Percentiles rank a stretch among this genome's conserved stretches.
Evolutionary conservation across 2,329 filamentous ascomycete genomes (phyloP).

Genomic region (Claviceps humidiphila): DNA sequence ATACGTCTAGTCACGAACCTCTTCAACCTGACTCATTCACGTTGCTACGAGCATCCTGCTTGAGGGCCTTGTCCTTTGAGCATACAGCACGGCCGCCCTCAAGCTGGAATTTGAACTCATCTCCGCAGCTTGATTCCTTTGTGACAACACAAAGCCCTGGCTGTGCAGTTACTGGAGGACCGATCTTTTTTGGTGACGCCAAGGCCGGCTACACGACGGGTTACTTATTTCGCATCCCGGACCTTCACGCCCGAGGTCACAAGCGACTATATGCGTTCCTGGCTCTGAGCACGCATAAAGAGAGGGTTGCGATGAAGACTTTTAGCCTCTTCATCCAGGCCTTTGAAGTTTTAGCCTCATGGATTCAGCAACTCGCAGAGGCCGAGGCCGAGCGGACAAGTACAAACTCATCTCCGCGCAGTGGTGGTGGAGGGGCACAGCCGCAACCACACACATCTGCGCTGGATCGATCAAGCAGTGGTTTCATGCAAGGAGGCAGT

Average conservation of each 20-base stretch:
- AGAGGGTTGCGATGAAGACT: slow-evolving; percentile 51
- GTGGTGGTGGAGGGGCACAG: slow-evolving; percentile 20
- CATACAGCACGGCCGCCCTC: slow-evolving; percentile 45
- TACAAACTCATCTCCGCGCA: slow-evolving; percentile 28
- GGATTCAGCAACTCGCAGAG: slow-evolving; percentile 54
- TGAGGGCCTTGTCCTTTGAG: slow-evolving; percentile 54
- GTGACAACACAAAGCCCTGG: slow-evolving; percentile 41
- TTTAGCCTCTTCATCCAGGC: slow-evolving; percentile 49
- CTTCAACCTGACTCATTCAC: slow-evolving; percentile 48
- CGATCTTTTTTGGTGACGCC: slow-evolving; percentile 56
- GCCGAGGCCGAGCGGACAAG: slow-evolving; percentile 44
- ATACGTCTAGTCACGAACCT: slow-evolving; percentile 56
- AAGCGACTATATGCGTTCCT: slow-evolving; percentile 58
- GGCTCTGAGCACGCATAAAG: slow-evolving; percentile 51
- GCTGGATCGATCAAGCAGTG: slow-evolving; percentile 32
- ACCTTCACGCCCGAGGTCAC: slow-evolving; percentile 53
- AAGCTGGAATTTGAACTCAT: slow-evolving; percentile 25
- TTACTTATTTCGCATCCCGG: slow-evolving; percentile 57
- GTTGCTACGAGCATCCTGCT: slow-evolving; percentile 51
- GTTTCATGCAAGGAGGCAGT: slow-evolving; percentile 42
- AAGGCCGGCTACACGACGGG: slow-evolving; percentile 54
- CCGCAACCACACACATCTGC: slow-evolving; percentile 14
- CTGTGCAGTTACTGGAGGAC: slow-evolving; percentile 45
- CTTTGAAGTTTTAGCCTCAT: slow-evolving; percentile 50
- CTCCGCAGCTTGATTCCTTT: slow-evolving; percentile 26